phyloP scores from a whole-genome alignment of 2,329 filamentous ascomycete species.

The Colletotrichum eremochloae region DNA sequence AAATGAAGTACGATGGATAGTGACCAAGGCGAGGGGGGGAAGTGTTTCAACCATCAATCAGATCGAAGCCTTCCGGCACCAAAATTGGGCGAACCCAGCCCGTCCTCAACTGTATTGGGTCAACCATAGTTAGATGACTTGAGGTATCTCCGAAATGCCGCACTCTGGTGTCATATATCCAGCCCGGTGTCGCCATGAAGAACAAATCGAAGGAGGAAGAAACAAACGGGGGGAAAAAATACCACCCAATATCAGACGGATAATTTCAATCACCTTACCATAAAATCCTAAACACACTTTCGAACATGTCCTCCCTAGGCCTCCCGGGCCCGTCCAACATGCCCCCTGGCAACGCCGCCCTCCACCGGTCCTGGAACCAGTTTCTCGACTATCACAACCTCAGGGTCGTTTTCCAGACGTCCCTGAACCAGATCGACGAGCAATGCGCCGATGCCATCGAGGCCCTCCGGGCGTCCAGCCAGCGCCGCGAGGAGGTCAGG shows the following conservation, averaged over 20 bases:
- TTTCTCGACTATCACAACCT: constrained; percentile 7
- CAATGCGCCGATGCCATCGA: background rate
- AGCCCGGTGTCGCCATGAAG: background rate
- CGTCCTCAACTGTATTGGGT: background rate
- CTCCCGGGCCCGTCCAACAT: constrained; percentile 4
- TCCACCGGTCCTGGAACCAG: constrained; percentile 9
- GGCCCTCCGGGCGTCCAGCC: background rate
- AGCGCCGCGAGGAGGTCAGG: background rate
- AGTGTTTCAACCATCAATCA: background rate
- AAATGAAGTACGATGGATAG: background rate
- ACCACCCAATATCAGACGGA: background rate
- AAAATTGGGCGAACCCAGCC: background rate
- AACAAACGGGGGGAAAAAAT: background rate
- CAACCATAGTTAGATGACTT: background rate
- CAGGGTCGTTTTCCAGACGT: background rate
- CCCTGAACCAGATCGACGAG: constrained; percentile 4
- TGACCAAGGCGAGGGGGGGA: too few species aligned
- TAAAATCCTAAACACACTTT: background rate
- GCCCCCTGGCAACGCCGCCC: background rate
- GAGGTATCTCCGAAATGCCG: background rate
- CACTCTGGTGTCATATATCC: background rate
- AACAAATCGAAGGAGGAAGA: background rate
- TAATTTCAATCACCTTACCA: background rate
- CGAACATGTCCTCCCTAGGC: constrained; percentile 14
- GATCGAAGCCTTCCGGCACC: background rate